Base-by-base conservation (phyloP, 495 filamentous ascomycete species). In the Neurospora sublineolata region DNA sequence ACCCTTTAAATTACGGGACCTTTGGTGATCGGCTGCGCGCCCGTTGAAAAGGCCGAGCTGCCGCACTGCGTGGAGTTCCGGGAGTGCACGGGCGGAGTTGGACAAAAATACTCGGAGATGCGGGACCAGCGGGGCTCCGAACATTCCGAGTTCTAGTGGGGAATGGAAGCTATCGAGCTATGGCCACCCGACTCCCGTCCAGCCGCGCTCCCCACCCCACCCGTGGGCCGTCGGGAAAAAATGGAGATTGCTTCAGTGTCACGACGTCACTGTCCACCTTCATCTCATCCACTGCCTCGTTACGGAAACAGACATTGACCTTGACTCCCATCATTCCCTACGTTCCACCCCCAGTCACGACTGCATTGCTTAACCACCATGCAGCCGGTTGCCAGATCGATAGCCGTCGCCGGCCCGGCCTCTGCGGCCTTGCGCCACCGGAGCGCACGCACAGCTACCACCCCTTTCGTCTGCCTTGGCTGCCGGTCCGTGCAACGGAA, bases 341-440 rank as follows among this genome's bases (percentile, higher is more conserved):
- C 52, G 52, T 60, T 14, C 52, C 23, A 60, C 11, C 52, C 46
- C 23, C 52, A 16, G 52, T 30, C 23, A 14, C 27, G 27, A 33
- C 30, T 33, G 52, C 52, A 60, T 30, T 30, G 52, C 52, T 60
- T 60, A 23, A 60, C 6, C 46, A 60, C 11, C 69, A 70, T 70
- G 41, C 69, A 44, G 44, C 41, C 44, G 69, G 18, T n/a, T 37
- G 38, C 69, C 44, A 64, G 69, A 58, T 58, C 58, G 69, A 70
- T 67, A 70, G 42, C 44, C 8, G 8, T 18, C 42, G 33, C 38
- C 67, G n/a, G 23, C 27, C 67, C 67, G 36, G 67, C 33, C 52
- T 64, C 52, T 33, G 52, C 52, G 52, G 52, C 27, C 52, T 64
- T 64, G 52, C 52, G 52, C 14, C 52, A 60, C 52, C 52, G 52